A percentile compares a stretch with the other conserved stretches of the same genome.
Conservation (phyloP, 768 basidiomycete species). For the Boletus sp. region DNA sequence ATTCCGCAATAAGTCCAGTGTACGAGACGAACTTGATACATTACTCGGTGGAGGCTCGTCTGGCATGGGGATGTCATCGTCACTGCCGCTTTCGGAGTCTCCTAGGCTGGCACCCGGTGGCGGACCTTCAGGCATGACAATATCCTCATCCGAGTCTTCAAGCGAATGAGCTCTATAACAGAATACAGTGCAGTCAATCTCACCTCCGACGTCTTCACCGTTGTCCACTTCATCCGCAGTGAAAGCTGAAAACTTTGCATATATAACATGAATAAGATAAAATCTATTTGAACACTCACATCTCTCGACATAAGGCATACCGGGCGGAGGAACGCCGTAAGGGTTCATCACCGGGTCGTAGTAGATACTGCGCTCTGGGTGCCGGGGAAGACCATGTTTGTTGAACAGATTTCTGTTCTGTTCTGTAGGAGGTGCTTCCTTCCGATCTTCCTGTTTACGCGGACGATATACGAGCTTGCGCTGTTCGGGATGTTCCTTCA, state of each 20-base stretch:
- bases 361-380: constrained; percentile 91
- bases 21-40: constrained; percentile 16
- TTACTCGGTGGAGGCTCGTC: constrained; percentile 66
- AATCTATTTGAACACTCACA: constrained; percentile 48
- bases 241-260: constrained; percentile 43
- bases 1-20: not conserved
- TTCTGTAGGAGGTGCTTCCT: constrained; percentile 37
- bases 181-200: constrained; percentile 7
- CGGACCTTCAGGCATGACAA: constrained; percentile 59
- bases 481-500: constrained; percentile 91
- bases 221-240: constrained; percentile 61
- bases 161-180: not conserved
- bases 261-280: not conserved
- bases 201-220: constrained; percentile 56
- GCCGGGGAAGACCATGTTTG: constrained; percentile 80
- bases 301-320: constrained; percentile 92
- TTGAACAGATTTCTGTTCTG: constrained; percentile 71
- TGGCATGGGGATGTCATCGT: constrained; percentile 90
- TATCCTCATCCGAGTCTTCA: constrained; percentile 50
- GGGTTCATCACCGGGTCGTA: constrained; percentile 94
- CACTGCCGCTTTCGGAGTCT: constrained; percentile 50
- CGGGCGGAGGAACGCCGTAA: constrained; percentile 90
- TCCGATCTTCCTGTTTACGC: constrained; percentile 45
- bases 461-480: constrained; percentile 76
- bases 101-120: constrained; percentile 47